phyloP scores from a whole-genome alignment of 257 asterid species.

The Haberlea rhodopensis region DNA sequence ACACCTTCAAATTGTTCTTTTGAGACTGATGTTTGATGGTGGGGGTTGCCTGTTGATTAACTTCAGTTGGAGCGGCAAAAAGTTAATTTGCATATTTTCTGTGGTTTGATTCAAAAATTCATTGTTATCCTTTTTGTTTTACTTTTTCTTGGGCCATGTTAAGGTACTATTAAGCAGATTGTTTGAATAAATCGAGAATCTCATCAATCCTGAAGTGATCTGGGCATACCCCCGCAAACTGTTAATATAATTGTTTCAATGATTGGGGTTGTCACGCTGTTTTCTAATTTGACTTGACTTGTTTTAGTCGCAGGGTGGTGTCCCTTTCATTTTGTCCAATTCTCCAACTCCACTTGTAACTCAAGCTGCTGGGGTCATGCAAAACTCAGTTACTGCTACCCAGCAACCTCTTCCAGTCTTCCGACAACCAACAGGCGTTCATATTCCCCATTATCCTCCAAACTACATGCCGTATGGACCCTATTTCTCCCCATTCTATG shows the following conservation, averaged over 20 bases:
- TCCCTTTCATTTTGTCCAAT: slow-evolving; percentile 53
- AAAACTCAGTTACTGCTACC: slow-evolving; percentile 53
- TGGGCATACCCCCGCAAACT: background rate
- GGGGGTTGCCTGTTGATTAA: too few relatives aligned
- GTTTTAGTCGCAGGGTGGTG: slow-evolving; percentile 61
- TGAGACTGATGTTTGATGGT: too few relatives aligned
- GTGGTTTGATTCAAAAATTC: too few relatives aligned
- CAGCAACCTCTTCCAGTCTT: slow-evolving; percentile 71
- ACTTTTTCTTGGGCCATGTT: too few relatives aligned
- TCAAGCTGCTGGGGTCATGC: slow-evolving; percentile 80
- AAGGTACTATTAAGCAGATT: too few relatives aligned
- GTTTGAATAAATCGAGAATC: too few relatives aligned
- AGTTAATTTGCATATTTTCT: too few relatives aligned
- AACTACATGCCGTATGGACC: slow-evolving; percentile 75
- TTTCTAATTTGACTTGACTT: slow-evolving; percentile 24
- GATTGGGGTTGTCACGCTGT: slow-evolving; percentile 6
- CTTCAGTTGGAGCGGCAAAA: too few relatives aligned
- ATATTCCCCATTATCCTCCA: slow-evolving; percentile 76
- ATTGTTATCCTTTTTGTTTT: too few relatives aligned
- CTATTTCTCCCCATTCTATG: slow-evolving; percentile 71
- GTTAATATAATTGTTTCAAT: slow-evolving; percentile 6
- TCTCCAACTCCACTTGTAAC: slow-evolving; percentile 79
- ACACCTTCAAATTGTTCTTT: too few relatives aligned
- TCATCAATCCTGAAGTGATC: too few relatives aligned
- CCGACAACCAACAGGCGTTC: slow-evolving; percentile 84